Conservation (phyloP, 2,329 filamentous ascomycete species). For the Neofusicoccum kwambonambiense region DNA sequence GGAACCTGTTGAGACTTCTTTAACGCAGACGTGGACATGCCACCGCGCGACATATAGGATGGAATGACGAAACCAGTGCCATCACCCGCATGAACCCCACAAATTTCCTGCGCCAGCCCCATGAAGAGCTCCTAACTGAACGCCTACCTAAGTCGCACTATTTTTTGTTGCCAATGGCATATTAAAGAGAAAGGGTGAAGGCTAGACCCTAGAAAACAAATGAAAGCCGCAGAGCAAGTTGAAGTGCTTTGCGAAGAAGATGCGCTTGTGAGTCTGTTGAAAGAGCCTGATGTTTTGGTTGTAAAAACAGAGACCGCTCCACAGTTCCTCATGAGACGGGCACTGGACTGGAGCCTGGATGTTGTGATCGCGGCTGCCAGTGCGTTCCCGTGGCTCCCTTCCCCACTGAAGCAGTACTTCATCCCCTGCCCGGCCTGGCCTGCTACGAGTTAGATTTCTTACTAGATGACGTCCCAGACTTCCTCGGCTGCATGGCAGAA, state of each 20-base stretch:
- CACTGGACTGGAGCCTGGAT: slow-evolving; percentile 56
- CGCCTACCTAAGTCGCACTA: background rate
- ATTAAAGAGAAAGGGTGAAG: background rate
- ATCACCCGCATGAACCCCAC: background rate
- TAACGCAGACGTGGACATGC: slow-evolving; percentile 9
- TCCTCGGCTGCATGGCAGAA: slow-evolving; percentile 99
- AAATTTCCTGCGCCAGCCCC: background rate
- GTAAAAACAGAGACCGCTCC: slow-evolving; percentile 76
- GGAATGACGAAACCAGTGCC: background rate
- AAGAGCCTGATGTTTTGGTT: slow-evolving; percentile 76
- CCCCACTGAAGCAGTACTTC: slow-evolving; percentile 15
- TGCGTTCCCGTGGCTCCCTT: slow-evolving; percentile 22
- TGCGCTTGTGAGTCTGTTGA: slow-evolving; percentile 72
- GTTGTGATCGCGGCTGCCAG: slow-evolving; percentile 66
- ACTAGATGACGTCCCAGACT: slow-evolving; percentile 88
- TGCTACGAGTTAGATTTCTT: background rate
- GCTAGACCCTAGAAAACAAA: slow-evolving; percentile 33
- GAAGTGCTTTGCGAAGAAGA: slow-evolving; percentile 60
- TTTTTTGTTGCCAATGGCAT: background rate
- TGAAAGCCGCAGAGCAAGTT: slow-evolving; percentile 56
- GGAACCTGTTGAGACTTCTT: background rate
- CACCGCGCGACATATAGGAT: background rate
- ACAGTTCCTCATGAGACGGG: slow-evolving; percentile 58
- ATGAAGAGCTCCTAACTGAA: background rate
- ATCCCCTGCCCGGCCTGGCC: background rate